phyloP scores from a whole-genome alignment of 2,329 filamentous ascomycete species.

The Fusarium stilboides region DNA sequence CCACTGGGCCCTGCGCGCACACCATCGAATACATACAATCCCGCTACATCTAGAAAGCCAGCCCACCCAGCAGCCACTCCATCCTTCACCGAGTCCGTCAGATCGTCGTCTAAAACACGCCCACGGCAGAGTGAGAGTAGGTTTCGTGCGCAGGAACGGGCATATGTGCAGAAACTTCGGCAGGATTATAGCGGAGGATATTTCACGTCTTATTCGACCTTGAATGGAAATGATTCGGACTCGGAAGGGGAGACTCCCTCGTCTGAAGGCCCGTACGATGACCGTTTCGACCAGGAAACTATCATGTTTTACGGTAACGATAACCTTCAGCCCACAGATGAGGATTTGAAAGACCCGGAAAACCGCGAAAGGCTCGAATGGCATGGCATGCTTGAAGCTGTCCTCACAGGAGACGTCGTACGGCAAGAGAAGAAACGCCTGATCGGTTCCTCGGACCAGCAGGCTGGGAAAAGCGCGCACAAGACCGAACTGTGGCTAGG shows the following conservation, averaged over 20 bases:
- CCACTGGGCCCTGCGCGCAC: slow-evolving; percentile 79
- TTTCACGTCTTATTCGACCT: slow-evolving; percentile 75
- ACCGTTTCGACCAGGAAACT: slow-evolving; percentile 91
- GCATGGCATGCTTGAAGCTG: slow-evolving; percentile 97
- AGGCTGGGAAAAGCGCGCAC: slow-evolving; percentile 74
- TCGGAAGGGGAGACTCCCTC: slow-evolving; percentile 92
- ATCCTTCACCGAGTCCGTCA: slow-evolving; percentile 61
- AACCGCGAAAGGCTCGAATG: slow-evolving; percentile 95
- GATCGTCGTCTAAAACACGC: slow-evolving; percentile 69
- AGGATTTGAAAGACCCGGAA: slow-evolving; percentile 89
- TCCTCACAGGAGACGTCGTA: slow-evolving; percentile 95
- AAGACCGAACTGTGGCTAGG: slow-evolving; percentile 90
- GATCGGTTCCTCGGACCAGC: slow-evolving; percentile 79
- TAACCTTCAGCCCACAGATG: slow-evolving; percentile 87
- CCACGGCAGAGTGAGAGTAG: slow-evolving; percentile 62
- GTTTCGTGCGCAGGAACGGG: slow-evolving; percentile 82
- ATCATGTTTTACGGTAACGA: slow-evolving; percentile 94
- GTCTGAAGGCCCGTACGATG: slow-evolving; percentile 87
- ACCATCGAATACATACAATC: slow-evolving; percentile 85
- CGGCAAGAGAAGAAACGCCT: slow-evolving; percentile 97
- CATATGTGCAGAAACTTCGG: slow-evolving; percentile 92
- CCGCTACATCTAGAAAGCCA: slow-evolving; percentile 71
- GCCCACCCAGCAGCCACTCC: slow-evolving; percentile 59
- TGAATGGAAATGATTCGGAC: slow-evolving; percentile 83
- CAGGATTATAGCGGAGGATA: slow-evolving; percentile 78